Base-by-base conservation (phyloP, 352 stramenopile species). In the Pythium plurisporium region DNA sequence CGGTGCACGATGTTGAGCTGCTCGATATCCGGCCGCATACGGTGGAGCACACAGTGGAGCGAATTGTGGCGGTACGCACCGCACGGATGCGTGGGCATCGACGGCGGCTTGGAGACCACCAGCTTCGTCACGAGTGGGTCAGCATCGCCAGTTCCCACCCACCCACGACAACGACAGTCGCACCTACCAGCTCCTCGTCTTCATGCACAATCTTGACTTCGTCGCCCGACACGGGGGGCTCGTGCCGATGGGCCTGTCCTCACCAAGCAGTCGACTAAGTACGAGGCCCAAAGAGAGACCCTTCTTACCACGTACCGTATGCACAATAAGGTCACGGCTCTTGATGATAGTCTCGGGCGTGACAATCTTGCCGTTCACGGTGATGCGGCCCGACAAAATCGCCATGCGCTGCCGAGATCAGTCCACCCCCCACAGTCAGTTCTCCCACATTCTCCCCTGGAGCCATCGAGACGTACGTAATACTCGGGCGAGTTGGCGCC, bases 11-110 rank as follows among this genome's bases (percentile, higher is more conserved):
- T 89, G 59, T 93, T 77, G 19, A 97, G 72, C 51, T 79, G 56
- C 8, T 68, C 64, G 34, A 95, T 66, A 53, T 95, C 75, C 1
- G 81, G 77, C 10, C 91, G 81, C 50, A 65, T 79, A 47, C 78
- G 69, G 51, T 86, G 71, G 22, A 95, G 23, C 43, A 95, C 95
- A 30, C 52, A 87, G 54, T 91, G 77, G 49, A 99, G 75, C 25
- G 94, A 95, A 69, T 99, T 99, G 63, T 96, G 83, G 33, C 96
- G 86, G 67, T 98, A 98, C 14, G 91, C 86, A 43, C 96, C 96
- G 63, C 90, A 97, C 30, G 96, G 92, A 62, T 99, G 94, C 15
- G 97, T 97, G 1, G 96, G 84, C 38, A 99, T 89, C 31, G 89
- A 97, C 45, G 92, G 76, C 11, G 95, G 96, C 67, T 98, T 96